Evolutionary conservation across 441 rosid species (phyloP).

Genomic region (Raphanus hybrid): DNA sequence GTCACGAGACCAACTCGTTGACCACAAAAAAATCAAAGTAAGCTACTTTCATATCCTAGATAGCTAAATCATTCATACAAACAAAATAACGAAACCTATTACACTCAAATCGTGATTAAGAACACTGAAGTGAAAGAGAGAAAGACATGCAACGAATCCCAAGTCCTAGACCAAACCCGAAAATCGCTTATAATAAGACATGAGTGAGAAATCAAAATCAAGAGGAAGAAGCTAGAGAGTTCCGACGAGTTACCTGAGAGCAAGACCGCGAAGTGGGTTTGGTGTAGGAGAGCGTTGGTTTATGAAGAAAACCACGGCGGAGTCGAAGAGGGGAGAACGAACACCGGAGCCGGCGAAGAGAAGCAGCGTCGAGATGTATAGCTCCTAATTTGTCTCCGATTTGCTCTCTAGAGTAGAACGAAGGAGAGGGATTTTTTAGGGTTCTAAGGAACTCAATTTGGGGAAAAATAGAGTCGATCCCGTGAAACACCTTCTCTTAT

Average conservation of each 20-base stretch:
- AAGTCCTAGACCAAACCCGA: not conserved
- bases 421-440: too few species aligned
- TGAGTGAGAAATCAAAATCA: not conserved
- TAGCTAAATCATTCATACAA: not conserved
- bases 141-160: not conserved
- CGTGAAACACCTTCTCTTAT: too few species aligned
- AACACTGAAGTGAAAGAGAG: not conserved
- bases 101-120: not conserved
- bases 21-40: not conserved
- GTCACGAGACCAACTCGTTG: not conserved
- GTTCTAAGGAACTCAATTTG: too few species aligned
- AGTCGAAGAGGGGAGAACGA: too few species aligned
- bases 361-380: too few species aligned
- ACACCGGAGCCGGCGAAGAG: too few species aligned
- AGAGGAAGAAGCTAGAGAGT: not conserved
- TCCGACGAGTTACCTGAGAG: not conserved
- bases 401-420: too few species aligned
- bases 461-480: too few species aligned
- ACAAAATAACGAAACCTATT: not conserved
- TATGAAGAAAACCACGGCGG: not conserved
- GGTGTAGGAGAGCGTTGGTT: not conserved
- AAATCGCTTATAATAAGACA: not conserved
- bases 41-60: not conserved
- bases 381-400: too few species aligned
- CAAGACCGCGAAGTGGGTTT: not conserved